phyloP scores from a whole-genome alignment of 257 asterid species.

The Penstemon davidsonii region DNA sequence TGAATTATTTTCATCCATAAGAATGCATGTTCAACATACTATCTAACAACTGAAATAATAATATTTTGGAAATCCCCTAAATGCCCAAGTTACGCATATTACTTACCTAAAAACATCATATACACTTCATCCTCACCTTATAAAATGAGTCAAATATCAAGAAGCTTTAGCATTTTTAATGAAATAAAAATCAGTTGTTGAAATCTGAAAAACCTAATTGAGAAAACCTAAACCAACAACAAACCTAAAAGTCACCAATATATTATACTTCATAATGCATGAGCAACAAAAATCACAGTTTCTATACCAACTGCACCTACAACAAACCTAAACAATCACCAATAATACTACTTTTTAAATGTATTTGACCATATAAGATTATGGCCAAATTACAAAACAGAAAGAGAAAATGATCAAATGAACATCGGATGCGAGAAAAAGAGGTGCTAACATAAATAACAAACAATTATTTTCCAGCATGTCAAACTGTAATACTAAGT shows the following conservation, averaged over 20 bases:
- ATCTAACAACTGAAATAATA: too few species aligned
- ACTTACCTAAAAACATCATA: conserved; percentile 10
- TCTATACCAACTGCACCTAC: too few species aligned
- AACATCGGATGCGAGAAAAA: conserved; percentile 9
- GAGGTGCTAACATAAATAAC: conserved; percentile 17
- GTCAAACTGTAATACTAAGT: conserved; percentile 15
- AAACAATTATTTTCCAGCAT: background rate
- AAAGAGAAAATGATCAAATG: background rate
- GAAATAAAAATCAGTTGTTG: background rate
- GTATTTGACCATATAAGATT: background rate
- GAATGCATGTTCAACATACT: too few species aligned
- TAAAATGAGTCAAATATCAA: conserved; percentile 19
- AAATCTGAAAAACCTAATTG: too few species aligned
- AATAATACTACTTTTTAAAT: background rate
- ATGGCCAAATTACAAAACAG: conserved; percentile 16
- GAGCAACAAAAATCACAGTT: too few species aligned
- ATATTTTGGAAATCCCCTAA: background rate
- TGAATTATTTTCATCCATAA: too few species aligned
- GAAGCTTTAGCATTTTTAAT: conserved; percentile 9
- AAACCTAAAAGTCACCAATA: too few species aligned
- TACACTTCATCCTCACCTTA: conserved; percentile 7
- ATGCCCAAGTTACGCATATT: conserved; percentile 2
- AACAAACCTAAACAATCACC: conserved; percentile 14
- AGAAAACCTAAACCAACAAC: too few species aligned
- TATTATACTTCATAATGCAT: too few species aligned